phyloP scores from a whole-genome alignment of 805 yeast species.

The Blastobotrys parvus region DNA sequence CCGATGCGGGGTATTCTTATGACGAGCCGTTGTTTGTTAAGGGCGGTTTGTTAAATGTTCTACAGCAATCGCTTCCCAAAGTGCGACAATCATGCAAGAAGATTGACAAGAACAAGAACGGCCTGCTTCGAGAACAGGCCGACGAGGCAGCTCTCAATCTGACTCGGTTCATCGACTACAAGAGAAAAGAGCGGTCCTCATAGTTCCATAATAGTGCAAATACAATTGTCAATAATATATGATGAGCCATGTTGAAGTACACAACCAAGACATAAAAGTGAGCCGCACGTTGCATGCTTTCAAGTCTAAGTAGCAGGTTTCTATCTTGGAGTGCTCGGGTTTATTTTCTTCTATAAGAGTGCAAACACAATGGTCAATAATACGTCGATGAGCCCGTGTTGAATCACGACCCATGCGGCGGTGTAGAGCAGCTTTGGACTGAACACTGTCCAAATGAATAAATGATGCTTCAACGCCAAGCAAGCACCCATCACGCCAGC shows the following conservation, averaged over 20 bases:
- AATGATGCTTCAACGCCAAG: constrained; percentile 64
- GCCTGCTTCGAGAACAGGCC: constrained; percentile 50
- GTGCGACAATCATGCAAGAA: constrained; percentile 48
- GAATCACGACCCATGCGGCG: constrained; percentile 53
- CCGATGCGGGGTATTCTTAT: constrained; percentile 60
- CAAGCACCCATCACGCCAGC: constrained; percentile 61
- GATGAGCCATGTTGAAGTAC: not conserved
- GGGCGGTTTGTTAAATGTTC: constrained; percentile 36
- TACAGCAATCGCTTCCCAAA: constrained; percentile 38
- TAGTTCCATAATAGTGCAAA: not conserved
- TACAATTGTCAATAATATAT: constrained; percentile 7
- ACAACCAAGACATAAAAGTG: not conserved
- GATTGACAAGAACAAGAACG: constrained; percentile 56
- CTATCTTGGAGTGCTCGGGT: too few relatives aligned
- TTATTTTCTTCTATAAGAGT: not conserved
- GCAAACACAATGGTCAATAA: constrained; percentile 2
- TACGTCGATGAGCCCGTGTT: constrained; percentile 20
- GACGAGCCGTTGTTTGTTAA: constrained; percentile 61
- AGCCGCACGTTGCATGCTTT: not conserved
- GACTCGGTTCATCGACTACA: constrained; percentile 71
- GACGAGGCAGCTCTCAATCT: constrained; percentile 62
- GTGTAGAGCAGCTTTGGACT: constrained; percentile 84
- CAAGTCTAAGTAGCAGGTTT: too few relatives aligned
- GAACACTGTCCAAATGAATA: constrained; percentile 96
- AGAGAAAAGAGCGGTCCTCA: constrained; percentile 36